Conservation (phyloP, 441 rosid species). For the Manihot esculenta region DNA sequence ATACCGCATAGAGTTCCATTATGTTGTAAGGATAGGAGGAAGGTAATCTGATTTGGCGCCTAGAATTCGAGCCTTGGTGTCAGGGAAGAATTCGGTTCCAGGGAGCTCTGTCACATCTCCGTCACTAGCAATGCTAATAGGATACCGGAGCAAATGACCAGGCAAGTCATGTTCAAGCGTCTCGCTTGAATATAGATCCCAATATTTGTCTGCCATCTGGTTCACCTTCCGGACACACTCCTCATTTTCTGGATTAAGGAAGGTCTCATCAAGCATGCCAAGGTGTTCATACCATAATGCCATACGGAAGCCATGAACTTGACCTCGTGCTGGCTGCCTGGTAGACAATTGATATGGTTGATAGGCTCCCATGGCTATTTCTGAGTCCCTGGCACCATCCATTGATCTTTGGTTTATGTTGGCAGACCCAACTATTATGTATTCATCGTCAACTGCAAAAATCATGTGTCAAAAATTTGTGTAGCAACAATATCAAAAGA, state of each 20-base stretch:
- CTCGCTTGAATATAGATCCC: constrained; percentile 92
- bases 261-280: constrained; percentile 84
- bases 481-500: not conserved
- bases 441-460: constrained; percentile 93
- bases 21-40: constrained; percentile 96
- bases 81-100: constrained; percentile 77
- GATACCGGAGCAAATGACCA: constrained; percentile 96
- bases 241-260: constrained; percentile 70
- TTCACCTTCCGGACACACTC: constrained; percentile 73
- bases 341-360: constrained; percentile 86
- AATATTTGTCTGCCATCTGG: constrained; percentile 76
- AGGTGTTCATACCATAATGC: constrained; percentile 94
- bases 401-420: constrained; percentile 98
- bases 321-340: constrained; percentile 91
- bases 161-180: constrained; percentile 82
- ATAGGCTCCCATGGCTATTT: constrained; percentile 98
- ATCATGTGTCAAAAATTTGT: not conserved
- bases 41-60: constrained; percentile 87
- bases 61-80: constrained; percentile 83
- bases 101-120: constrained; percentile 75
- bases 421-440: constrained; percentile 91
- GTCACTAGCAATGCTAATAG: constrained; percentile 60
- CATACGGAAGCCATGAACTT: constrained; percentile 97
- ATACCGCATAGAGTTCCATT: constrained; percentile 12
- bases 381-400: constrained; percentile 99